phyloP scores from a whole-genome alignment of 1,284 basidiomycete genomes.

The Pholiota adiposa region DNA sequence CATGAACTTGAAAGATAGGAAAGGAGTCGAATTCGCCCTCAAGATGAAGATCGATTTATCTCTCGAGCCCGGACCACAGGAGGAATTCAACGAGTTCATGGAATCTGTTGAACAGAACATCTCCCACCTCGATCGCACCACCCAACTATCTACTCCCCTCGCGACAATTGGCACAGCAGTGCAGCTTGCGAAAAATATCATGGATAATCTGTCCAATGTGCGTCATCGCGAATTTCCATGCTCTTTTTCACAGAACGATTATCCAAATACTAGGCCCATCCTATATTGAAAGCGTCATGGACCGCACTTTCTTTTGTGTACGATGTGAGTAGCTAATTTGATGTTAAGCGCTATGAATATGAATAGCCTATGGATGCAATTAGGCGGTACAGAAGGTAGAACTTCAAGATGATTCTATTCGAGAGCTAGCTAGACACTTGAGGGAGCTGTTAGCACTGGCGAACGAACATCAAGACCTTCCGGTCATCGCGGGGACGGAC shows the following conservation, averaged over 20 bases:
- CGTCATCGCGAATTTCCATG: too few species aligned
- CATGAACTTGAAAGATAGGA: too few species aligned
- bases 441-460: background rate
- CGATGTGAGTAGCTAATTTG: background rate
- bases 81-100: background rate
- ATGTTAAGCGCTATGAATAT: background rate
- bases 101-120: background rate
- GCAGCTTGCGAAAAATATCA: too few species aligned
- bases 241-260: too few species aligned
- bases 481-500: background rate
- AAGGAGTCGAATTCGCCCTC: too few species aligned
- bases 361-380: background rate
- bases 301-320: background rate
- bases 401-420: background rate
- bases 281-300: background rate
- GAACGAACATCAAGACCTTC: background rate
- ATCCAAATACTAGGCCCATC: too few species aligned
- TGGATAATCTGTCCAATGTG: too few species aligned
- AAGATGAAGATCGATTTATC: background rate
- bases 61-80: background rate
- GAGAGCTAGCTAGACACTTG: background rate
- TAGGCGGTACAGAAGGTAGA: background rate
- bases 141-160: background rate
- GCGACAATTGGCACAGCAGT: background rate
- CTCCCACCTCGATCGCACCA: background rate